A percentile compares a stretch with the other conserved stretches of the same genome.
phyloP scores from a whole-genome alignment of 2,329 filamentous ascomycete species.

The Raffaelea arxii region DNA sequence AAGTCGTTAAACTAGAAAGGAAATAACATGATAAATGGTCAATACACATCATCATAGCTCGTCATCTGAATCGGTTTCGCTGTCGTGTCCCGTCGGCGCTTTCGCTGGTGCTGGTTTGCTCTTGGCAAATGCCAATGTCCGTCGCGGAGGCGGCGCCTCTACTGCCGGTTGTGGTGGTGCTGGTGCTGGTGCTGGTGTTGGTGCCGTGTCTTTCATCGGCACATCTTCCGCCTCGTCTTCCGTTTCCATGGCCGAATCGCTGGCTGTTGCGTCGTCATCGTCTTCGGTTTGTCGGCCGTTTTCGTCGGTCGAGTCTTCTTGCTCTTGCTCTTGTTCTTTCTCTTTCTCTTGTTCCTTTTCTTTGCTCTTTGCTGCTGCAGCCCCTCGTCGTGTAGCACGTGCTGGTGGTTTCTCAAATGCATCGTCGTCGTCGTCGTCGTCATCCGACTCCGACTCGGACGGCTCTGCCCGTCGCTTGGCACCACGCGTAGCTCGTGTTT shows the following conservation, averaged over 20 bases:
- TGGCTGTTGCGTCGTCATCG: conserved; percentile 16
- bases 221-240: conserved; percentile 17
- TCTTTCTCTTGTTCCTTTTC: conserved; percentile 20
- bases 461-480: conserved; percentile 21
- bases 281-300: too few species aligned
- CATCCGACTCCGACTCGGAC: conserved; percentile 22
- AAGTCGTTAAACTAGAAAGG: neutral
- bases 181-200: conserved; percentile 6
- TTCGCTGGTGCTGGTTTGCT: conserved; percentile 7
- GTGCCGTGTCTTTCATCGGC: neutral
- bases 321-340: neutral
- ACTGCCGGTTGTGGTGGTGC: conserved; percentile 4
- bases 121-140: conserved; percentile 12
- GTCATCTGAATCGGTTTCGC: conserved; percentile 47
- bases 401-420: conserved; percentile 30
- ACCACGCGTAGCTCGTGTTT: conserved; percentile 16
- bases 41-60: conserved; percentile 31
- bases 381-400: neutral
- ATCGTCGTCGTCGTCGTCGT: conserved; percentile 33
- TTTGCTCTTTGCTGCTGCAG: conserved; percentile 22
- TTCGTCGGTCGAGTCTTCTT: neutral
- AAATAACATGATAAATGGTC: neutral
- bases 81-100: conserved; percentile 17
- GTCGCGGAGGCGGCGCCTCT: conserved; percentile 17
- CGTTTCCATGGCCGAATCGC: conserved; percentile 34